Conservation (phyloP, 1,139 yeast genomes). For the Petasospora fabianii region DNA sequence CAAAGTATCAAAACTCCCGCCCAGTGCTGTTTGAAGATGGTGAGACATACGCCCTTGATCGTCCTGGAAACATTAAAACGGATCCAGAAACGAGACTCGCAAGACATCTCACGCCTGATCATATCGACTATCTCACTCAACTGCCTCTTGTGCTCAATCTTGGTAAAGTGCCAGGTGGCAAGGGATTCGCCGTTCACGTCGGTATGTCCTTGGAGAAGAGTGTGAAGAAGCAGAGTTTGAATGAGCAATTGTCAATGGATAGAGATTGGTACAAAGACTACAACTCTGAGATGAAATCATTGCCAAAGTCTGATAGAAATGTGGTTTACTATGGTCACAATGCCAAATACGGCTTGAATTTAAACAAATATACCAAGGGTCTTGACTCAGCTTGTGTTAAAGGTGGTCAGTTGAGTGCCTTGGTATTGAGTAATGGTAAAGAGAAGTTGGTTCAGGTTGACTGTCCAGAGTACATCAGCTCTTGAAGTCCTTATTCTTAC, state of each 20-base stretch:
- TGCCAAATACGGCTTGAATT: conserved; percentile 70
- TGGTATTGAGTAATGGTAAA: conserved; percentile 39
- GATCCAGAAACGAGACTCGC: conserved; percentile 64
- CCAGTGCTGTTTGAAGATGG: conserved; percentile 19
- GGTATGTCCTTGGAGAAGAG: conserved; percentile 56
- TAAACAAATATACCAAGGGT: conserved; percentile 68
- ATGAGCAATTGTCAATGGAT: conserved; percentile 41
- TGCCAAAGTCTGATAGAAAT: conserved; percentile 33
- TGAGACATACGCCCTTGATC: conserved; percentile 12
- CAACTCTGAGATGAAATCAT: conserved; percentile 39
- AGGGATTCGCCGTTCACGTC: conserved; percentile 75
- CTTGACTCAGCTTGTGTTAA: conserved; percentile 79
- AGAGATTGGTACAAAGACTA: conserved; percentile 62
- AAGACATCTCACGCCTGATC: conserved; percentile 53
- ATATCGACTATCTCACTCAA: conserved; percentile 50
- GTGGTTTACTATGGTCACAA: conserved; percentile 87
- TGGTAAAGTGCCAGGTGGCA: conserved; percentile 47
- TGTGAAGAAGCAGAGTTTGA: conserved; percentile 56
- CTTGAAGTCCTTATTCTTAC: too few species aligned
- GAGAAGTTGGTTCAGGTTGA: conserved; percentile 11
- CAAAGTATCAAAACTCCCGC: conserved; percentile 25
- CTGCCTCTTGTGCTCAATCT: conserved; percentile 64
- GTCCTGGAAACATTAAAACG: conserved; percentile 29
- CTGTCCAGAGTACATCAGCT: conserved; percentile 7
- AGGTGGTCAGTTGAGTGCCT: conserved; percentile 68